Conservation (phyloP, 768 basidiomycete genomes). For the Glaciozyma martinii region DNA sequence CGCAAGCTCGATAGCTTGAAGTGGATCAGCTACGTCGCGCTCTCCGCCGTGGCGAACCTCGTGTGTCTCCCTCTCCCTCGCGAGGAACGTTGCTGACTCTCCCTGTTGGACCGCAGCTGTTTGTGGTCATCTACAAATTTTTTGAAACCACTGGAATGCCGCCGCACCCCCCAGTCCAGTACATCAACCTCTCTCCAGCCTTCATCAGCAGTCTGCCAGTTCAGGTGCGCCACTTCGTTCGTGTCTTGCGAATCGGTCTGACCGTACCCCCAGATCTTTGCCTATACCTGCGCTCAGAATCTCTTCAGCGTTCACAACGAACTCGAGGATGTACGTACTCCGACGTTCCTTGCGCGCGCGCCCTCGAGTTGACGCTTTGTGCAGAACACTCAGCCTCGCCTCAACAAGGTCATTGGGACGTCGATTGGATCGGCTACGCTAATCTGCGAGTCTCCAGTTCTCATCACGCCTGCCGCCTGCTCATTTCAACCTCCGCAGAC, state of each 20-base stretch:
- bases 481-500: slow-evolving; percentile 37
- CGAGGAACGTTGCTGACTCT: background rate
- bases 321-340: background rate
- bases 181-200: slow-evolving; percentile 63
- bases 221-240: slow-evolving; percentile 37
- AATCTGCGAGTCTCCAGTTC: slow-evolving; percentile 45
- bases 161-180: slow-evolving; percentile 56
- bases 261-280: slow-evolving; percentile 54
- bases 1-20: slow-evolving; percentile 73
- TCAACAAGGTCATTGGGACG: slow-evolving; percentile 78
- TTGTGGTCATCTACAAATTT: slow-evolving; percentile 73
- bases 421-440: slow-evolving; percentile 76
- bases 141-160: slow-evolving; percentile 59
- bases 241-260: background rate
- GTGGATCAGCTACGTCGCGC: slow-evolving; percentile 81
- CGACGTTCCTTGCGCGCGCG: too few relatives aligned
- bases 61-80: background rate
- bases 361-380: background rate
- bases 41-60: slow-evolving; percentile 61
- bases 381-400: slow-evolving; percentile 62
- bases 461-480: background rate
- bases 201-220: slow-evolving; percentile 85
- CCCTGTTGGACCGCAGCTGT: slow-evolving; percentile 44
- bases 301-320: slow-evolving; percentile 17
- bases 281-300: slow-evolving; percentile 68